These are phyloP conservation scores for Thalassiosira delicatula DNA, from an alignment of 352 stramenopile species.

Conservation along the genomic window DNA sequence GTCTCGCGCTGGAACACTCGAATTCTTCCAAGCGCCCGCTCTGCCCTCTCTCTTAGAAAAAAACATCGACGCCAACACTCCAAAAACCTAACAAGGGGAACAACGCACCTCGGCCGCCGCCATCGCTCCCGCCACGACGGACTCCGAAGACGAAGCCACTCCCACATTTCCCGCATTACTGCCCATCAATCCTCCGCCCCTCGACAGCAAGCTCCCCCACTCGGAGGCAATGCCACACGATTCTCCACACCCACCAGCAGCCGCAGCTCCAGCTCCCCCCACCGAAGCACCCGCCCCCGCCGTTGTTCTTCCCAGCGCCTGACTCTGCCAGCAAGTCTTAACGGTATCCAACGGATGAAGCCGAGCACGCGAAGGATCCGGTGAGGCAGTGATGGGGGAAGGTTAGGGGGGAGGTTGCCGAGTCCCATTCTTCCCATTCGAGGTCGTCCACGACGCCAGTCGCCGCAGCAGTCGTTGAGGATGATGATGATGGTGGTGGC, in stretches of 20 bases:
- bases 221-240: background rate
- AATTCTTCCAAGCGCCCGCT: too few species aligned
- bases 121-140: background rate
- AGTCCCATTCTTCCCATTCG: constrained; percentile 86
- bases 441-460: too few species aligned
- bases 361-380: constrained; percentile 92
- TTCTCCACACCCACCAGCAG: background rate
- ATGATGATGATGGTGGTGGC: too few species aligned
- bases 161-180: background rate
- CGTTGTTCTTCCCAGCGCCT: constrained; percentile 44
- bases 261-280: constrained; percentile 2
- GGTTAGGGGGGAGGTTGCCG: constrained; percentile 63
- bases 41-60: too few species aligned
- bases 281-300: too few species aligned
- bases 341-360: constrained; percentile 95
- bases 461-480: too few species aligned
- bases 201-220: background rate
- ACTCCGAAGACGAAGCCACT: background rate
- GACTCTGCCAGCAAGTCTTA: constrained; percentile 86
- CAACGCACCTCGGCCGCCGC: background rate
- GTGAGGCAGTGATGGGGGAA: constrained; percentile 95
- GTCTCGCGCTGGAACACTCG: too few species aligned
- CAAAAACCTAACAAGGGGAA: too few species aligned
- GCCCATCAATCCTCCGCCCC: background rate
- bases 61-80: too few species aligned